Base-by-base conservation (phyloP, 208 protist genomes). In the Trypanosoma brucei region DNA sequence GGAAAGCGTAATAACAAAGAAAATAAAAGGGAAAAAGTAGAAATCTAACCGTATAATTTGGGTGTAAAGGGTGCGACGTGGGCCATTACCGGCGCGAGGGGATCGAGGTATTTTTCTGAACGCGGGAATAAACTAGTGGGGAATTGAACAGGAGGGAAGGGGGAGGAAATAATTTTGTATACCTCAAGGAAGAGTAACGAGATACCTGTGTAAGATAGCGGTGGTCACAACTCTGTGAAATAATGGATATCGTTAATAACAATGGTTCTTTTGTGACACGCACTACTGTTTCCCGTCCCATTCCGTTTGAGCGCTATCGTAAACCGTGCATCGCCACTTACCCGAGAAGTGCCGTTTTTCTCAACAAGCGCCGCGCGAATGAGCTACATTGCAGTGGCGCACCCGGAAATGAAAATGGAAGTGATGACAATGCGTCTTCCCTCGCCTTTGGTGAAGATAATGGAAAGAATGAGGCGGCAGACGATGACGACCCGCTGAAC, bases 241-340 rank as follows among this genome's bases (percentile, higher is more conserved):
- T 30, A 48, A 30, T 33, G 54, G 44, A 31, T 49, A 22, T 37
- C 13, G 42, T 50, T n/a, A 58, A 42, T 35, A 34, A 48, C 61
- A 40, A 61, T 33, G 42, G 30, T 59, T 45, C 1, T 63, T 53
- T 9, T 65, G 51, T 31, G 39, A 35, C 35, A 45, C 54, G 38
- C 31, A 37, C 6, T 55, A 11, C 62, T 48, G 44, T 54, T 56
- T 67, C 42, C 8, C 42, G 42, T 11, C 42, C 42, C 14, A 89
- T 95, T 49, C 76, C 84, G 45, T 95, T 93, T 58, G 90, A 91
- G 65, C 80, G 74, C 31, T 95, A 95, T 68, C 75, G 83, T 53
- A 93, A 92, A 60, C 86, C 90, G 39, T 83, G 84, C 36, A 75
- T 92, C 7, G 69, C 84, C 14, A 76, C 81, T 62, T 95, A 95